Conservation (phyloP, 768 basidiomycete genomes). For the Calocybe gangraenosa region DNA sequence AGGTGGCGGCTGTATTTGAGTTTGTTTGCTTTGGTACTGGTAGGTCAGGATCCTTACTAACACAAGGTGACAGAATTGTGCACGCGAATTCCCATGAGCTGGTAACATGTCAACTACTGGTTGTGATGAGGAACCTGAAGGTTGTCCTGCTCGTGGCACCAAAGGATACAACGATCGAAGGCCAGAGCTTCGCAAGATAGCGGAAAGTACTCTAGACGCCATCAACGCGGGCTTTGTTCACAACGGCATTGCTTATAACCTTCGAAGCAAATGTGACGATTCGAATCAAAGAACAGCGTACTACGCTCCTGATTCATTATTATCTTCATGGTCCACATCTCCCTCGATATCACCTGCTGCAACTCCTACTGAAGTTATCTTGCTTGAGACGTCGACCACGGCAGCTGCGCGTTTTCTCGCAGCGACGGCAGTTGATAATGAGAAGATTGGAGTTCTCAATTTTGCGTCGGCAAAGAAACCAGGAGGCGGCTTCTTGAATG, state of each 20-base stretch:
- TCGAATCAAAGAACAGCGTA: slow-evolving; percentile 43
- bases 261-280: slow-evolving; percentile 20
- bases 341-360: slow-evolving; percentile 35
- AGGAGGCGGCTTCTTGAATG: slow-evolving; percentile 72
- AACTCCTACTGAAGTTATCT: slow-evolving; percentile 31
- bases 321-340: slow-evolving; percentile 44
- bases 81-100: too few species aligned
- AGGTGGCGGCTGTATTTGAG: too few species aligned
- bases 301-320: slow-evolving; percentile 44
- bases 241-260: slow-evolving; percentile 25
- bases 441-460: slow-evolving; percentile 61
- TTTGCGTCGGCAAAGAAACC: slow-evolving; percentile 75
- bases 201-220: slow-evolving; percentile 44
- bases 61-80: too few species aligned
- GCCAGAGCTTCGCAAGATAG: slow-evolving; percentile 35
- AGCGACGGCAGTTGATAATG: slow-evolving; percentile 16
- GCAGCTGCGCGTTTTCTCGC: slow-evolving; percentile 48
- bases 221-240: slow-evolving; percentile 40
- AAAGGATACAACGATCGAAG: slow-evolving; percentile 23
- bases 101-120: background rate
- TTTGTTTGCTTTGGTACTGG: too few species aligned
- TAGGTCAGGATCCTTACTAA: too few species aligned
- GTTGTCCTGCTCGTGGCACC: slow-evolving; percentile 2
- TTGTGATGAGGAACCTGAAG: background rate
- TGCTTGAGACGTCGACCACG: slow-evolving; percentile 62